Conservation (phyloP, 2,329 filamentous ascomycete genomes). For the Colletotrichum siamense region DNA sequence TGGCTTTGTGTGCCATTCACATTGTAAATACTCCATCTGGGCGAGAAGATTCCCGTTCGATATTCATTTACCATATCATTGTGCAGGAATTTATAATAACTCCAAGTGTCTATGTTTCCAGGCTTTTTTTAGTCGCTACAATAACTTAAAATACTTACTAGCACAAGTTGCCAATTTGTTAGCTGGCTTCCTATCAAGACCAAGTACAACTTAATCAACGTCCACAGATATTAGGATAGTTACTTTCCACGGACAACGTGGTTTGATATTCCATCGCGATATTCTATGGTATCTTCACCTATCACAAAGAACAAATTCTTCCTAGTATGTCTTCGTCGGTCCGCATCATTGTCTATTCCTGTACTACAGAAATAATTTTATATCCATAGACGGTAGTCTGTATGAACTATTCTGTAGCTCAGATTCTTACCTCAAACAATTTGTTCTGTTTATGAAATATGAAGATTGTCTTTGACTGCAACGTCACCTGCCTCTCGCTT, state of each 20-base stretch:
- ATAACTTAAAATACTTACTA: background rate
- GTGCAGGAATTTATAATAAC: fast-evolving
- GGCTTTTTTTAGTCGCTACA: background rate
- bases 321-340: background rate
- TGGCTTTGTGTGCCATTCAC: background rate
- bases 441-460: background rate
- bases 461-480: background rate
- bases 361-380: background rate
- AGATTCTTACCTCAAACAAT: background rate
- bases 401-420: background rate
- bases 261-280: background rate
- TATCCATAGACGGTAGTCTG: background rate
- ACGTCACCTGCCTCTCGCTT: background rate
- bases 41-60: background rate
- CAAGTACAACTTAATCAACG: background rate
- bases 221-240: background rate
- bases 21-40: background rate
- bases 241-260: background rate
- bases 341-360: background rate
- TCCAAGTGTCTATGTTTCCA: background rate
- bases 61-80: background rate
- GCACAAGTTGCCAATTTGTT: background rate
- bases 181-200: background rate
- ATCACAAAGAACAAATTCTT: background rate
- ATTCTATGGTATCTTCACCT: background rate